phyloP scores from a whole-genome alignment of 2,329 filamentous ascomycete genomes.

The Aspergillus vadensis region DNA sequence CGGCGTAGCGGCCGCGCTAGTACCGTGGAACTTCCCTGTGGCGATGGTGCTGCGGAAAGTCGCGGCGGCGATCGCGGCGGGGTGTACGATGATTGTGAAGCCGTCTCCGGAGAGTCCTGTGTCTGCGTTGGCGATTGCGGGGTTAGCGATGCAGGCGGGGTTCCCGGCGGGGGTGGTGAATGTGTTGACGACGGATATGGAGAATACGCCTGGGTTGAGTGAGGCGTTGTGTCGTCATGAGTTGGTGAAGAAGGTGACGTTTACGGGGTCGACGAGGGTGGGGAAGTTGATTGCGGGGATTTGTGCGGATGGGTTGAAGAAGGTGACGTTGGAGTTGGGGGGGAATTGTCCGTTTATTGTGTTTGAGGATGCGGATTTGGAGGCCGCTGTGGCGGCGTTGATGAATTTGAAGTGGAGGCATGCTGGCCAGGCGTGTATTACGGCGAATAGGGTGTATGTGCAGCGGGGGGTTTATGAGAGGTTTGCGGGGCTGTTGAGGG shows the following conservation, averaged over 20 bases:
- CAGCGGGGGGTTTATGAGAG: slow-evolving; percentile 51
- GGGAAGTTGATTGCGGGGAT: slow-evolving; percentile 64
- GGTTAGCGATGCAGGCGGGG: slow-evolving; percentile 56
- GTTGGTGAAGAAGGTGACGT: slow-evolving; percentile 61
- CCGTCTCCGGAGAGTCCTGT: slow-evolving; percentile 69
- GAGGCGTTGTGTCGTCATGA: slow-evolving; percentile 59
- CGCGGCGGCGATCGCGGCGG: slow-evolving; percentile 68
- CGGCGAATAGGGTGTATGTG: slow-evolving; percentile 49
- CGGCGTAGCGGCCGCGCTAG: slow-evolving; percentile 67
- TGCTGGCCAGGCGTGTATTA: slow-evolving; percentile 49
- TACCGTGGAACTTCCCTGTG: slow-evolving; percentile 73
- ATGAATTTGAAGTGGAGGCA: slow-evolving; percentile 48
- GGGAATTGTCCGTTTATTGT: slow-evolving; percentile 67
- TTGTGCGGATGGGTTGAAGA: slow-evolving; percentile 63
- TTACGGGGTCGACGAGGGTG: slow-evolving; percentile 62
- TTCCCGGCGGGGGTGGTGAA: slow-evolving; percentile 63
- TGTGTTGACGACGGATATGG: slow-evolving; percentile 57
- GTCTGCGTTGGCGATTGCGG: slow-evolving; percentile 56
- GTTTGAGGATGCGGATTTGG: slow-evolving; percentile 65
- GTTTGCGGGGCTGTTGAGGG: slow-evolving; percentile 57
- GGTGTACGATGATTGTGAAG: slow-evolving; percentile 74
- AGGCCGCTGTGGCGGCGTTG: slow-evolving; percentile 46
- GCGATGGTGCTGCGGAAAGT: slow-evolving; percentile 70
- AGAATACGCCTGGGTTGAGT: slow-evolving; percentile 42
- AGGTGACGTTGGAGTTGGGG: slow-evolving; percentile 65